phyloP scores from a whole-genome alignment of 768 basidiomycete genomes.

The Fomitopsis pulvina region DNA sequence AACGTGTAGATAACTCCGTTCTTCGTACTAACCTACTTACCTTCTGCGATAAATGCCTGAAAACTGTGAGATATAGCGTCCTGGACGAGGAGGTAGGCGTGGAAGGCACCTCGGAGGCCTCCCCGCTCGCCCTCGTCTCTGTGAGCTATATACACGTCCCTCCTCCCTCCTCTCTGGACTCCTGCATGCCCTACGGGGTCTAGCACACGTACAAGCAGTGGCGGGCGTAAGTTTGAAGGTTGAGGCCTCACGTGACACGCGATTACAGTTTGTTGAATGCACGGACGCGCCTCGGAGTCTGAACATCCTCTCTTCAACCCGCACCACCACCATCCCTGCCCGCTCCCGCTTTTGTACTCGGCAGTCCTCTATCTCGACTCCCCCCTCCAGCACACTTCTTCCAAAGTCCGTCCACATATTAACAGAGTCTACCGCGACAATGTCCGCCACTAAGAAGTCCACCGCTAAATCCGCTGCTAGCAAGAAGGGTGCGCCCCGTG shows the following conservation, averaged over 20 bases:
- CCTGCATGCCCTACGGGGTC: background rate
- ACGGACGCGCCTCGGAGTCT: slow-evolving; percentile 28
- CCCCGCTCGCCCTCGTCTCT: background rate
- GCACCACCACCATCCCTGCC: slow-evolving; percentile 43
- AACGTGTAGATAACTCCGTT: background rate
- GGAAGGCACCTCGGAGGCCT: background rate
- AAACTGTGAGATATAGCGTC: background rate
- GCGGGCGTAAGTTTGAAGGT: slow-evolving; percentile 11
- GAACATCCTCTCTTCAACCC: slow-evolving; percentile 27
- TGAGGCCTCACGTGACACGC: slow-evolving; percentile 26
- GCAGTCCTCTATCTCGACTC: slow-evolving; percentile 14
- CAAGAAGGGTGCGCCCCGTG: slow-evolving; percentile 37
- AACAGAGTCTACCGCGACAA: slow-evolving; percentile 28
- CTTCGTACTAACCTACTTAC: background rate
- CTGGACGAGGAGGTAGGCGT: background rate
- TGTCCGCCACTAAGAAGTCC: slow-evolving; percentile 31
- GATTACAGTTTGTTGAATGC: slow-evolving; percentile 29
- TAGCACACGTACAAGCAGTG: background rate
- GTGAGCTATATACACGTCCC: background rate
- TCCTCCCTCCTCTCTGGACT: background rate
- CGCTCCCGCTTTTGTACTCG: slow-evolving; percentile 16
- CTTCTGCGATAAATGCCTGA: background rate
- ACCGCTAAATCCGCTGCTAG: slow-evolving; percentile 41
- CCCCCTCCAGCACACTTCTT: slow-evolving; percentile 12
- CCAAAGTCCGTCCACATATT: slow-evolving; percentile 4